Percentiles rank a stretch among this genome's conserved stretches.
phyloP scores from a whole-genome alignment of 169 alveolate genomes.

The Amoebophrya sp. region DNA sequence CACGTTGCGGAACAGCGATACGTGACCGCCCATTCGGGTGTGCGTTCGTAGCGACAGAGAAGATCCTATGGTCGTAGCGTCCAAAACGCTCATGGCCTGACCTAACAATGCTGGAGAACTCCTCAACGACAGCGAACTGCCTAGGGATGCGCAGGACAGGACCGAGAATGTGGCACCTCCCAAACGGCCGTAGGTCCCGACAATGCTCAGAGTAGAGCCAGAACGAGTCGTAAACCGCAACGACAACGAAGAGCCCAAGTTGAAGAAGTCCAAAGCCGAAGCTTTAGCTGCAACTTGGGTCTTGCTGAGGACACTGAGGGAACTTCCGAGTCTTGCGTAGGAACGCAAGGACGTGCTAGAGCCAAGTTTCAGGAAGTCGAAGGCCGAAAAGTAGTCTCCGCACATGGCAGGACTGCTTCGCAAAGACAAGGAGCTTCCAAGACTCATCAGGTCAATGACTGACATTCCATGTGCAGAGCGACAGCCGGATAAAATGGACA shows the following conservation, averaged over 20 bases:
- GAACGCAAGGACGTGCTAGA: neutral
- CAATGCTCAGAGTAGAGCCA: neutral
- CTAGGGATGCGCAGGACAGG: constrained; percentile 8
- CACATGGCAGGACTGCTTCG: neutral
- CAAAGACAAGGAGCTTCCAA: constrained; percentile 30
- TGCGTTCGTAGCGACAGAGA: neutral
- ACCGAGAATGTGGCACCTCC: neutral
- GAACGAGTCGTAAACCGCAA: neutral
- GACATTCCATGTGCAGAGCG: neutral
- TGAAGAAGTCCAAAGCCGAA: neutral
- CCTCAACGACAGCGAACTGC: neutral
- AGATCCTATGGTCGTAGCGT: neutral
- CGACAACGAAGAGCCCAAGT: neutral
- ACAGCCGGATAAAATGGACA: neutral
- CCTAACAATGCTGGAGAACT: neutral
- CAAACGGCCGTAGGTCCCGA: neutral
- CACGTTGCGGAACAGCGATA: neutral
- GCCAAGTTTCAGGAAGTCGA: neutral
- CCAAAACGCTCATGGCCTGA: neutral
- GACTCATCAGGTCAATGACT: neutral
- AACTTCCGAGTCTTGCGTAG: neutral
- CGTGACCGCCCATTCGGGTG: neutral
- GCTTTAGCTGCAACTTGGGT: neutral
- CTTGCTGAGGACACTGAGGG: neutral
- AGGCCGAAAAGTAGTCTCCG: neutral